Evolutionary conservation across 164 flowering plant species (phyloP), one percentile per base, ranked within the genome.

Genomic region (Stephania yunnanensis): DNA sequence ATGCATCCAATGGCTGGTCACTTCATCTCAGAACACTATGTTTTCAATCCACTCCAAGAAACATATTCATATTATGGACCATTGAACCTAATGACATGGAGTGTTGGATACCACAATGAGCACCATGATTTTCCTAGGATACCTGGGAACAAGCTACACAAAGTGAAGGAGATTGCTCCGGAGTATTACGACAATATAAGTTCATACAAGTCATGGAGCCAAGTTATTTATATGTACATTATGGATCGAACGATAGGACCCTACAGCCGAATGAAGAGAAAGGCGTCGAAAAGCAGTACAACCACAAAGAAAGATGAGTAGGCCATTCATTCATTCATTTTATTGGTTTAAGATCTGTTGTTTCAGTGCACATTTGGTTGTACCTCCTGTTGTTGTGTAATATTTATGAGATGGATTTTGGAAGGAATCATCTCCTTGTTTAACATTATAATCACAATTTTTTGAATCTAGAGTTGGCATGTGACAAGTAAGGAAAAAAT

Each of bases 1-100:
- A 87, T 95, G 97, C 99, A 93, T 75, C 99, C 99, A 11, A 91
- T 93, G 97, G 98, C 98, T 1, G 99, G 97, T 52, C 97, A 93
- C 81, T 93, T 95, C 83, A 91, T 95, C 71, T 95, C 97, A 0
- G 99, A 95, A 63, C 99, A 95, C 78, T 95, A 95, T 72, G 86
- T 93, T 22, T 95, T 95, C 88, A 88, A 87, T 0, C 90, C 94
- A 1, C 86, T 87, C 6, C 97, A 95, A 78, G 99, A 95, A 80
- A 93, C 99, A 0, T 95, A 93, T 73, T 95, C 97, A 6, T 95
- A 93, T 77, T 95, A 95, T 52, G 99, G 99, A 2, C 97, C 99
- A 9, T 79, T 95, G 70, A 95, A 95, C 76, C 84, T 91, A n/a
- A 73, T 95, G 66, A 91, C 99, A 30, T 93, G 99, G 99, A 79